Evolutionary conservation across 2,329 filamentous ascomycete genomes (phyloP).

Genomic region (Colletotrichum godetiae): DNA sequence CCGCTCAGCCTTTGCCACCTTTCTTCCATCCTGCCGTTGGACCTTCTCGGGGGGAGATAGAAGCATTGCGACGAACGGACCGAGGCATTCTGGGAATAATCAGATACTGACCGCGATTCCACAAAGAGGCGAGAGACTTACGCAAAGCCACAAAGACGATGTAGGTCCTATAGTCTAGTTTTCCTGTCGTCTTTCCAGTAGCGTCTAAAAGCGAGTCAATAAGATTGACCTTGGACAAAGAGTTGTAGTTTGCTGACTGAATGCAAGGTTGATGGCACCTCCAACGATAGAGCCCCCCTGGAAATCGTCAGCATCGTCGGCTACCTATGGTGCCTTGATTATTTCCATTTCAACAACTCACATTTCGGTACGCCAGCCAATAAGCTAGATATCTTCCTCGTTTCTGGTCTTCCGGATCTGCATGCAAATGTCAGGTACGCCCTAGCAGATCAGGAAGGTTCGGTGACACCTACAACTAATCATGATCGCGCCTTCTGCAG

Average conservation of each 20-base stretch:
- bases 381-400: slow-evolving; percentile 15
- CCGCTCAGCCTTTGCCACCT: neutral
- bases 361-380: slow-evolving; percentile 17
- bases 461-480: slow-evolving; percentile 31
- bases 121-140: neutral
- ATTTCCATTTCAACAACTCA: too few relatives aligned
- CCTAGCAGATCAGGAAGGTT: rapidly evolving
- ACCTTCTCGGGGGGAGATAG: slow-evolving; percentile 11
- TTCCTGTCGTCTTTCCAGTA: slow-evolving; percentile 15
- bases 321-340: too few relatives aligned
- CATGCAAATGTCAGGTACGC: neutral
- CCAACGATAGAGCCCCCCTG: slow-evolving; percentile 16
- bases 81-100: neutral
- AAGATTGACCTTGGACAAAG: rapidly evolving
- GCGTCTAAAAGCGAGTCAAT: neutral
- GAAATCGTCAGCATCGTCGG: neutral
- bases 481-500: slow-evolving; percentile 42
- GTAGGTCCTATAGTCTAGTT: slow-evolving; percentile 15
- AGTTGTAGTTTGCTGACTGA: neutral
- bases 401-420: slow-evolving; percentile 17
- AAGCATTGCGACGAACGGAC: slow-evolving; percentile 1
- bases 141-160: slow-evolving; percentile 9
- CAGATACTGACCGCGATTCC: neutral
- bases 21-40: slow-evolving; percentile 5
- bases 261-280: slow-evolving; percentile 18